A percentile compares a stretch with the other conserved stretches of the same genome.
These are phyloP conservation scores for Hanseniaspora occidentalis DNA, from an alignment of 805 yeast genomes.

Conservation along the genomic window DNA sequence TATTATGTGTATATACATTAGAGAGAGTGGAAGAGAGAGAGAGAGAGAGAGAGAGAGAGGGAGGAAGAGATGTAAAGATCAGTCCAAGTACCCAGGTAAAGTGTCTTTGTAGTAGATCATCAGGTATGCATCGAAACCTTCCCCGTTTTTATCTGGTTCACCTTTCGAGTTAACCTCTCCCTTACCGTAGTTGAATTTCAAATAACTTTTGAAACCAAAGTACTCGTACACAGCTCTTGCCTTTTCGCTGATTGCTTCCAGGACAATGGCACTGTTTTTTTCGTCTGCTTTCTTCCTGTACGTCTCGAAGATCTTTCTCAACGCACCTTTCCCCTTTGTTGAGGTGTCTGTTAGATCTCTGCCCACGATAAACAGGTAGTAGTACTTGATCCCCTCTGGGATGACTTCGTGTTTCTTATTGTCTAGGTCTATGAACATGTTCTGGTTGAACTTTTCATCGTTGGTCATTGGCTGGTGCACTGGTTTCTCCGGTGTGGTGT, in stretches of 20 bases:
- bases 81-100: slow-evolving; percentile 5
- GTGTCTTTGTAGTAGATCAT: slow-evolving; percentile 23
- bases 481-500: slow-evolving; percentile 7
- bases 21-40: too few species aligned
- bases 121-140: slow-evolving; percentile 21
- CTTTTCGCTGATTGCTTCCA: slow-evolving; percentile 9
- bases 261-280: slow-evolving; percentile 5
- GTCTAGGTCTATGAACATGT: slow-evolving; percentile 8
- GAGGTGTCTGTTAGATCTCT: slow-evolving; percentile 9
- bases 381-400: slow-evolving; percentile 10
- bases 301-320: slow-evolving; percentile 8
- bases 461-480: slow-evolving; percentile 6
- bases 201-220: slow-evolving; percentile 4
- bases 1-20: not conserved
- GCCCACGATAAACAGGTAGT: slow-evolving; percentile 8
- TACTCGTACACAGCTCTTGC: slow-evolving; percentile 8
- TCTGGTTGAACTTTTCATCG: slow-evolving; percentile 6
- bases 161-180: slow-evolving; percentile 6
- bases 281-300: slow-evolving; percentile 6
- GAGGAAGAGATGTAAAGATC: too few species aligned
- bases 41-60: too few species aligned
- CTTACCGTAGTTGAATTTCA: slow-evolving; percentile 4
- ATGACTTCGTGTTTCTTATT: slow-evolving; percentile 15
- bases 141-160: slow-evolving; percentile 18
- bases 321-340: slow-evolving; percentile 6